These are phyloP conservation scores for Xerocomus amazonicus DNA, from an alignment of 1,284 basidiomycete genomes.

Conservation along the genomic window DNA sequence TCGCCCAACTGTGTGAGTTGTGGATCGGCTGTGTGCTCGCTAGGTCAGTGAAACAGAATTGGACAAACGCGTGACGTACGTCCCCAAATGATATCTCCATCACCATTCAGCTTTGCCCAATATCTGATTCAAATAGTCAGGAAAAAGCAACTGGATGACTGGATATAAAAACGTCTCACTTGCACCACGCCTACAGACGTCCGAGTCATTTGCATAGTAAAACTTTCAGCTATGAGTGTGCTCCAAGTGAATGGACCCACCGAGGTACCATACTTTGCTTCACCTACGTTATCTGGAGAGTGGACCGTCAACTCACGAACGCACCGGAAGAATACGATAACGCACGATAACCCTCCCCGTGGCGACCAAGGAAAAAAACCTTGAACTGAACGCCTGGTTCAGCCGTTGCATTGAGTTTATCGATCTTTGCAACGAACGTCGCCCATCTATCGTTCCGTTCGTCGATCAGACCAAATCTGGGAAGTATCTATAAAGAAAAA, in stretches of 20 bases:
- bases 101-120: constrained; percentile 68
- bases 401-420: constrained; percentile 43
- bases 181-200: constrained; percentile 44
- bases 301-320: neutral
- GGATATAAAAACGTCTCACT: constrained; percentile 38
- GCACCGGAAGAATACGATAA: neutral
- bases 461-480: constrained; percentile 61
- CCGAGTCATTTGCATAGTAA: neutral
- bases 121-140: constrained; percentile 37
- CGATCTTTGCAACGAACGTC: constrained; percentile 42
- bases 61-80: constrained; percentile 44
- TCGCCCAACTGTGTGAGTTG: constrained; percentile 66
- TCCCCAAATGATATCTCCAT: constrained; percentile 76
- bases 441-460: constrained; percentile 51
- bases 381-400: constrained; percentile 48
- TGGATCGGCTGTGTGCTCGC: constrained; percentile 60
- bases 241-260: constrained; percentile 30
- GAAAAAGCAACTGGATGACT: neutral
- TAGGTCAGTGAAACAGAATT: neutral
- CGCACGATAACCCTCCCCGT: constrained; percentile 64
- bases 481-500: constrained; percentile 43
- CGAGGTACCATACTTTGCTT: constrained; percentile 64
- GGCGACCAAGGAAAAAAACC: constrained; percentile 63
- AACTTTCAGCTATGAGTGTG: no score
- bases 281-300: constrained; percentile 67